Conservation (phyloP, 2,329 filamentous ascomycete species). For the Lasiodiplodia sp. region DNA sequence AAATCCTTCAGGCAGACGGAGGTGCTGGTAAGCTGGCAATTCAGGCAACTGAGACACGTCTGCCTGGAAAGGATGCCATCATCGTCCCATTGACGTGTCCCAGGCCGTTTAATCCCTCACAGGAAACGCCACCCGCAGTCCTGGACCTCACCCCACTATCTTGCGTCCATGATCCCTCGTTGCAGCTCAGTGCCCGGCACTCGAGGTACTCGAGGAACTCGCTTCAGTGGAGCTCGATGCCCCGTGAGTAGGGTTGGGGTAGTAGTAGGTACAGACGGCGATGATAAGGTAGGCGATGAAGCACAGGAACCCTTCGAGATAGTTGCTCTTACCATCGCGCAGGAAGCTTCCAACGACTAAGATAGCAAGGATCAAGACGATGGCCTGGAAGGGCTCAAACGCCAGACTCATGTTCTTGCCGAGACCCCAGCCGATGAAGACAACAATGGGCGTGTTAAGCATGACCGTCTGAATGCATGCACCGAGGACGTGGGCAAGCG, state of each 20-base stretch:
- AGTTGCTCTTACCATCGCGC: conserved; percentile 87
- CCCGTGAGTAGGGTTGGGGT: conserved; percentile 57
- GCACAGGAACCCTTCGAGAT: conserved; percentile 83
- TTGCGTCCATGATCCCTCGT: neutral
- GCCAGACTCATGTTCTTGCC: conserved; percentile 75
- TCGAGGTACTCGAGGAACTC: neutral
- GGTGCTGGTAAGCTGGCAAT: neutral
- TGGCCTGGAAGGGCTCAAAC: conserved; percentile 87
- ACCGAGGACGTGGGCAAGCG: conserved; percentile 83
- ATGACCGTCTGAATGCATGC: conserved; percentile 89
- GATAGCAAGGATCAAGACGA: conserved; percentile 81
- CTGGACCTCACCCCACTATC: conserved; percentile 1
- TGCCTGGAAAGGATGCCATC: neutral
- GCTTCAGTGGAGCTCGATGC: neutral
- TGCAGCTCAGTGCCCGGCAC: neutral
- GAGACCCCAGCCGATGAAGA: conserved; percentile 84
- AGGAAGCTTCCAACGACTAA: conserved; percentile 88
- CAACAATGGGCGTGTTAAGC: conserved; percentile 82
- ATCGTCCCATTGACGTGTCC: conserved; percentile 1
- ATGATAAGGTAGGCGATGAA: conserved; percentile 73
- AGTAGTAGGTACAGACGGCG: conserved; percentile 67
- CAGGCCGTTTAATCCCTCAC: neutral
- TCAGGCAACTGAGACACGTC: conserved; percentile 24
- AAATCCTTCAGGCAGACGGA: neutral
- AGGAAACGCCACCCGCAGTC: neutral